phyloP scores from a whole-genome alignment of 1,139 yeast species.

The Meyerozyma sp. region DNA sequence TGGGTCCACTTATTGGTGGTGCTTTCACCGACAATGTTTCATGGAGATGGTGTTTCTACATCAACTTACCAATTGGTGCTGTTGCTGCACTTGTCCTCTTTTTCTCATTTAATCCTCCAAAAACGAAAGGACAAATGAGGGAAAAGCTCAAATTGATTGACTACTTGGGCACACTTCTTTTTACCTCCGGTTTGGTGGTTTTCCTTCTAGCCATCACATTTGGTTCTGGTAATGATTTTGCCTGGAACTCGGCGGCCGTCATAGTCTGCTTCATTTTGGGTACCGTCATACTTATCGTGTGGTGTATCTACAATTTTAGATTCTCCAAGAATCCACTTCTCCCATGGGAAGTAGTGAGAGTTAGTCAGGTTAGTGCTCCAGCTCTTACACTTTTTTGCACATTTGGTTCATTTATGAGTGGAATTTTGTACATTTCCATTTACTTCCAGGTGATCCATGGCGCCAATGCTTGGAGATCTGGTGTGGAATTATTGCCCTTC shows the following conservation, averaged over 20 bases:
- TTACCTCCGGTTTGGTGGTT: conserved; percentile 13
- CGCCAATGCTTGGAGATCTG: conserved; percentile 31
- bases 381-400: conserved; percentile 17
- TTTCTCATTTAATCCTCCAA: conserved; percentile 29
- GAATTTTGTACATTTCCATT: conserved; percentile 23
- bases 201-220: conserved; percentile 14
- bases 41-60: conserved; percentile 20
- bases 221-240: conserved; percentile 11
- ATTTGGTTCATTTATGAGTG: conserved; percentile 20
- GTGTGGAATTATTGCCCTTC: conserved; percentile 32
- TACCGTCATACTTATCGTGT: conserved; percentile 8
- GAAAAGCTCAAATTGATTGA: conserved; percentile 13
- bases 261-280: conserved; percentile 10
- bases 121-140: conserved; percentile 10
- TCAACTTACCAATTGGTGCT: conserved; percentile 35
- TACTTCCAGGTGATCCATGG: conserved; percentile 35
- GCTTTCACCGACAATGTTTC: conserved; percentile 17
- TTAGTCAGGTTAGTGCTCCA: conserved; percentile 17
- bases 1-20: conserved; percentile 24
- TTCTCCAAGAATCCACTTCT: conserved; percentile 23
- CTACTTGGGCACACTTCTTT: conserved; percentile 11
- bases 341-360: conserved; percentile 20
- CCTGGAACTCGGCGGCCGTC: conserved; percentile 10
- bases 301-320: conserved; percentile 22
- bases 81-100: conserved; percentile 21